Evolutionary conservation across 2,329 filamentous ascomycete species (phyloP), one percentile per base, ranked within the genome.

Genomic region (Diaporthe sp.): DNA sequence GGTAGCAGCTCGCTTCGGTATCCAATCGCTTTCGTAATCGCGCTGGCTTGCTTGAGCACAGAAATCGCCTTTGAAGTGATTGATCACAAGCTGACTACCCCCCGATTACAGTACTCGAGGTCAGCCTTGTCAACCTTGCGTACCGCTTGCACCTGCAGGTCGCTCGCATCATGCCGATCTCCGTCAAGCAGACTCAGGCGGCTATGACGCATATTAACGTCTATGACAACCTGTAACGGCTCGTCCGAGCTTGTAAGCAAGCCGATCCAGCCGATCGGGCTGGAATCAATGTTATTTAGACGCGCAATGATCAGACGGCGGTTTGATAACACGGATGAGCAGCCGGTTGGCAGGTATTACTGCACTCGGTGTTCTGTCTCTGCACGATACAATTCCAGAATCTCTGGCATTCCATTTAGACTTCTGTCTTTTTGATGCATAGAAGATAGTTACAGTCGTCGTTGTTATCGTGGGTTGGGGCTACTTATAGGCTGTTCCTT

Each of bases 171-270:
- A 37, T 68, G 31, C 31, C 46, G 12, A 34, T 37, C 22, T 37
- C 25, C 31, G 19, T 51, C 31, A n/a, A 53, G 62, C 62, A 68
- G 39, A 28, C 22, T 39, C 65, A 39, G 34, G 46, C 46, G n/a
- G 31, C 46, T 68, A 46, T 42, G 65, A n/a, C 65, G 46, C 44
- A 37, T 8, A 19, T 19, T 12, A 25, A 68, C 28, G 46, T 34
- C 62, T 15, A 31, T 49, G 22, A 39, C 22, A 15, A 12, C 44
- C 44, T 39, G 46, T 37, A 68, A 53, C 44, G 6, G 28, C 31
- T 53, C 65, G 65, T 68, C 65, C 46, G 25, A 68, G 65, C n/a
- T 68, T 53, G 34, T 28, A 10, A 19, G 31, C 46, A 37, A 19
- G 46, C 46, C 46, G 39, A 37, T 28, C 44, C 31, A 53, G 31